Evolutionary conservation across 2,329 filamentous ascomycete species (phyloP), one percentile per base, ranked within the genome.

Genomic region (Botrytis squamosa): DNA sequence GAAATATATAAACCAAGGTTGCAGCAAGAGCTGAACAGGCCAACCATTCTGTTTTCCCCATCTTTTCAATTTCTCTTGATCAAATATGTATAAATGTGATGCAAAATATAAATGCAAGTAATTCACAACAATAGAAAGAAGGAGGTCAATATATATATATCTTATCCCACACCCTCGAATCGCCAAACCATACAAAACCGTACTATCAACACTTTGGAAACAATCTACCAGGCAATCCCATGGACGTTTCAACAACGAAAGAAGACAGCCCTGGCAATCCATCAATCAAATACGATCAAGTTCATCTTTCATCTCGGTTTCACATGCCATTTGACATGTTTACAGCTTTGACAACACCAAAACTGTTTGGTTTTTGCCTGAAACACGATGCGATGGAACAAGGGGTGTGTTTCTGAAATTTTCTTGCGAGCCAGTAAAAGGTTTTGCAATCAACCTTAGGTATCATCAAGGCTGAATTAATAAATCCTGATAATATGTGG

Each of bases 1-100:
- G 63, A 66, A 72, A 69, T 16, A 42, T 29, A 55, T 69, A 72
- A 49, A 72, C 22, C n/a, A 69, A 68, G 12, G 14, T 33, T n/a
- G 63, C 71, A n/a, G 63, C 18, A 57, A 69, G 42, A 49, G 52
- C 71, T 20, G 63, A 66, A 33, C 59, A 65, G 18, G n/a, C 36
- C 16, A 71, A 4, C 59, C 33, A 71, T 71, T 71, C 70, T 57
- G 33, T 65, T 55, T 65, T 71, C 22, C 33, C 36, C 70, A 71
- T 71, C 22, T 25, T 42, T 71, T 25, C 42, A 8, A 22, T 64
- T n/a, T 52, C 8, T 36, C 29, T 40, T 12, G 16, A 64, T 44
- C 29, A 71, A 40, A 12, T 67, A 4, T 33, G 3, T 33, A 33
- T 33, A 33, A 33, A 33, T 33, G 33, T 33, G 33, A 33, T 67